Base-by-base conservation (phyloP, 2,329 filamentous ascomycete species). In the Trematosphaeria pertusa region DNA sequence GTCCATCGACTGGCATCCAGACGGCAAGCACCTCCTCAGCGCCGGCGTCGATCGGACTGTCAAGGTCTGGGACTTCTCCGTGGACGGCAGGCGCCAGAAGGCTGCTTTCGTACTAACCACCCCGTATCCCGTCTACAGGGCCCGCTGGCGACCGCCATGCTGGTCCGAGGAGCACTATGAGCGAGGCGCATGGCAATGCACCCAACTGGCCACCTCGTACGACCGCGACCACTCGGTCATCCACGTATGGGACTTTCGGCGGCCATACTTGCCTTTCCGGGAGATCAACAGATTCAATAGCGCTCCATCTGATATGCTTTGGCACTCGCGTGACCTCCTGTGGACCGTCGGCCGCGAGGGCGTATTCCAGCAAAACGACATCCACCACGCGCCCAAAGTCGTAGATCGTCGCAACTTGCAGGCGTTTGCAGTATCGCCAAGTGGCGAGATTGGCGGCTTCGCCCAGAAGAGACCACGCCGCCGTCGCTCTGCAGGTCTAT, bases 1-100 rank as follows among this genome's bases (percentile, higher is more conserved):
- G 50, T 77, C 82, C 5, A 78, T 87, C 26, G 84, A 87, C 63
- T 87, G 84, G 83, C 84, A 87, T 61, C 84, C 84, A 1, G 83
- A 87, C 57, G 84, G 84, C 5, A 85, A 81, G 59, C 82, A 87
- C 63, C 72, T 87, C 8, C 77, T 83, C 43, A 86, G 82, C 56
- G 83, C 81, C n/a, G 78, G 84, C 41, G 75, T 79, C 17, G 84
- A 87, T 64, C 81, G 80, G 48, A 81, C 81, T 21, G 78, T 87
- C 52, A 82, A 82, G 62, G 78, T 87, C 20, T 87, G 84, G 82
- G 83, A 87, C 63, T 81, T 86, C 46, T 82, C 81, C 3, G 71
- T 75, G 2, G 75, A 79, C 43, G 78, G 78, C 44, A 75, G 82
- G 53, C 78, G 81, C 50, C 81, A 83, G 62, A 86, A 86, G 65